Conservation (phyloP, 768 basidiomycete species). For the Serendipita vermifera region DNA sequence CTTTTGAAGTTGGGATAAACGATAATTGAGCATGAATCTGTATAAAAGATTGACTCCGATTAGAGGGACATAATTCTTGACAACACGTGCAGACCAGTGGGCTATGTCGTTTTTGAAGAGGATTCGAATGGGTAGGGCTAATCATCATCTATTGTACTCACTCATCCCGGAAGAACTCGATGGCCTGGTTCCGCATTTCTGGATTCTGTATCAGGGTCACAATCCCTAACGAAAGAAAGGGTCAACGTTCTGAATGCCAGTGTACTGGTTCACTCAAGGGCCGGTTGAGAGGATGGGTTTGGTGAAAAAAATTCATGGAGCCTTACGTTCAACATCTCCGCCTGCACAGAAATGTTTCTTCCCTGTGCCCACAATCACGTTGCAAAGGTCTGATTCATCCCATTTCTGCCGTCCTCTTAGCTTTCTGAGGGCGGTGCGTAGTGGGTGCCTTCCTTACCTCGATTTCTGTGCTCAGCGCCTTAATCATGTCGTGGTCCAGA, state of each 20-base stretch:
- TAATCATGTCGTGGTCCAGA: slow-evolving; percentile 66
- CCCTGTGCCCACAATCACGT: slow-evolving; percentile 60
- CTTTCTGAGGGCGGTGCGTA: background rate
- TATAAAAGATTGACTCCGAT: slow-evolving; percentile 14
- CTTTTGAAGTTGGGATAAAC: slow-evolving; percentile 56
- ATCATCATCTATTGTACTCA: no score
- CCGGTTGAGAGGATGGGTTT: background rate
- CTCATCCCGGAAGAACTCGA: slow-evolving; percentile 86
- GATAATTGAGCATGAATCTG: slow-evolving; percentile 72
- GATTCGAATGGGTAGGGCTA: no score
- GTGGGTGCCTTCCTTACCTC: slow-evolving; percentile 38
- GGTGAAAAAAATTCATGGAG: background rate
- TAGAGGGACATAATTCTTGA: no score
- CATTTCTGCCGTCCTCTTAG: slow-evolving; percentile 46
- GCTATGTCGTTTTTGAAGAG: no score
- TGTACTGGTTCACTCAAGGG: background rate
- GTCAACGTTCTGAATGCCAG: background rate
- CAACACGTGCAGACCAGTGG: no score
- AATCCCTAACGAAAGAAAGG: slow-evolving; percentile 7
- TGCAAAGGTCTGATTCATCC: slow-evolving; percentile 55
- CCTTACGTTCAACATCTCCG: slow-evolving; percentile 82
- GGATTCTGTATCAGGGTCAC: slow-evolving; percentile 24
- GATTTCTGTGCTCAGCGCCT: slow-evolving; percentile 54
- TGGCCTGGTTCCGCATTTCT: slow-evolving; percentile 44
- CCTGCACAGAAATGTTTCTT: slow-evolving; percentile 79